These are phyloP conservation scores for Colletotrichum horii DNA, from an alignment of 2,329 filamentous ascomycete species.

Conservation along the genomic window DNA sequence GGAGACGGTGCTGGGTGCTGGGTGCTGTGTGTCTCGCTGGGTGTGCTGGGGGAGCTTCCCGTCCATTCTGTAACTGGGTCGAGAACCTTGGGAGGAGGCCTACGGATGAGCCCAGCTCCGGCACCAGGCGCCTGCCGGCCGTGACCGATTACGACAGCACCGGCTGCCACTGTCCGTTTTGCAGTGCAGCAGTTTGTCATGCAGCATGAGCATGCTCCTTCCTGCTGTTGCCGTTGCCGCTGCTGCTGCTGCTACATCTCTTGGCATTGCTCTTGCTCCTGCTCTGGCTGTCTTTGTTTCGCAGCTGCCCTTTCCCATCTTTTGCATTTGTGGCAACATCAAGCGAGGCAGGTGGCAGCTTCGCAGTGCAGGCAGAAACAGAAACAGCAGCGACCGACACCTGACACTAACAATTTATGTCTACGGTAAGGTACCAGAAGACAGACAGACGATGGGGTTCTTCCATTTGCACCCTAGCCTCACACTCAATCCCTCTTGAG, in stretches of 20 bases:
- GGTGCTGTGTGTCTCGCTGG: no score
- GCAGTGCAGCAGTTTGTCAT: background rate
- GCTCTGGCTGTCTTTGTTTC: background rate
- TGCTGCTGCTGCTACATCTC: background rate
- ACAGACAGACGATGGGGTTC: background rate
- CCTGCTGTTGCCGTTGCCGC: no score
- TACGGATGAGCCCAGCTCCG: conserved; percentile 14
- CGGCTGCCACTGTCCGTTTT: background rate
- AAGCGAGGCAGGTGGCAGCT: background rate
- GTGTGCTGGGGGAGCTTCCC: background rate
- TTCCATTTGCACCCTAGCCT: background rate
- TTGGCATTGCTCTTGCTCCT: background rate
- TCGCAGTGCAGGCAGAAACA: background rate
- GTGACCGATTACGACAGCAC: conserved; percentile 8
- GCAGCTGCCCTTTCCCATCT: background rate
- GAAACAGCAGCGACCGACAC: background rate
- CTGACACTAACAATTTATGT: background rate
- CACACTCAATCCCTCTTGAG: background rate
- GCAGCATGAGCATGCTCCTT: no score
- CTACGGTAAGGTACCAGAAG: no score
- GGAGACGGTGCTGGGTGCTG: background rate
- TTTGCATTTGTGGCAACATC: background rate
- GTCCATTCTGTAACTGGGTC: conserved; percentile 9
- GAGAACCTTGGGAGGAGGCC: conserved; percentile 16
- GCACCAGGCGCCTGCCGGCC: conserved; percentile 8